phyloP scores from a whole-genome alignment of 2,329 filamentous ascomycete genomes.

The Epichloe sylvatica region DNA sequence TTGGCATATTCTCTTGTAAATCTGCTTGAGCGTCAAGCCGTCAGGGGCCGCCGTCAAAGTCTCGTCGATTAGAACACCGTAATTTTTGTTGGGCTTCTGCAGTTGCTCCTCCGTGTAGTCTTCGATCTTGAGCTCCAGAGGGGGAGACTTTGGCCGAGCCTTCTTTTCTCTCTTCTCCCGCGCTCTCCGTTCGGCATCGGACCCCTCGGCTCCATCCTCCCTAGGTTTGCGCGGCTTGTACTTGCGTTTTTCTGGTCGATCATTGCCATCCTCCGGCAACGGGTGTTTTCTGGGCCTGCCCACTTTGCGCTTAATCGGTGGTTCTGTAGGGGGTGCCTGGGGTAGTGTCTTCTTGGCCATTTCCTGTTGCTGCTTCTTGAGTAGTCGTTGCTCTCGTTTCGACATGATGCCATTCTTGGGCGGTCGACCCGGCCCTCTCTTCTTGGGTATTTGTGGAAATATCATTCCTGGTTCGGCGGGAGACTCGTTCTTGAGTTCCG shows the following conservation, averaged over 20 bases:
- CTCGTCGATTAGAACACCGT: conserved; percentile 47
- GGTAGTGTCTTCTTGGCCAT: conserved; percentile 37
- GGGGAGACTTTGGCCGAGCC: conserved; percentile 45
- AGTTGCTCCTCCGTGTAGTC: conserved; percentile 45
- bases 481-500: conserved; percentile 16
- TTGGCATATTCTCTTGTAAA: conserved; percentile 47
- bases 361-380: conserved; percentile 41
- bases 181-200: conserved; percentile 40
- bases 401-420: conserved; percentile 77
- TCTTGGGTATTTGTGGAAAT: conserved; percentile 40
- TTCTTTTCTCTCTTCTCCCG: conserved; percentile 49
- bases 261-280: conserved; percentile 38
- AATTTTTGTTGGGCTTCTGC: conserved; percentile 49
- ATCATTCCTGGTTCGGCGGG: conserved; percentile 21
- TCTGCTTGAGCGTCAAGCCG: conserved; percentile 45
- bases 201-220: conserved; percentile 41
- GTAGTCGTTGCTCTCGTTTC: conserved; percentile 54
- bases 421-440: conserved; percentile 64
- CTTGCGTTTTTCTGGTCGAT: conserved; percentile 48
- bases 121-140: conserved; percentile 38
- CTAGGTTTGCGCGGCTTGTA: conserved; percentile 49
- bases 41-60: conserved; percentile 39
- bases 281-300: conserved; percentile 52
- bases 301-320: conserved; percentile 48
- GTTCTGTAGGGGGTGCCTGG: conserved; percentile 33